Evolutionary conservation across 2,329 filamentous ascomycete genomes (phyloP).

Genomic region (Metarhizium brunneum): DNA sequence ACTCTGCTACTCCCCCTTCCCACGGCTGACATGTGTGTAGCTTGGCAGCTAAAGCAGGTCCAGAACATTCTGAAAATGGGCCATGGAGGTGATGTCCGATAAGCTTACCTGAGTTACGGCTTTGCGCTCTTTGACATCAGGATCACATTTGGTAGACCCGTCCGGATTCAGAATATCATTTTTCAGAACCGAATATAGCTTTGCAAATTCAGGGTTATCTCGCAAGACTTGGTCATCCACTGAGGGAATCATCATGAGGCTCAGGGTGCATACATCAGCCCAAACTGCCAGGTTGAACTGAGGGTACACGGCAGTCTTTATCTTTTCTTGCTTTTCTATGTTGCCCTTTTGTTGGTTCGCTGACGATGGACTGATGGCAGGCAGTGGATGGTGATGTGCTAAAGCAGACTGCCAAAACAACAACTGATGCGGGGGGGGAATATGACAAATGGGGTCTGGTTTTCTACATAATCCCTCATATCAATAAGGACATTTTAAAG

Average conservation of each 20-base stretch:
- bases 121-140: slow-evolving; percentile 39
- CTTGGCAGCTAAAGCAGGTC: not conserved
- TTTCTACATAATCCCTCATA: no score
- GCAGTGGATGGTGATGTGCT: no score
- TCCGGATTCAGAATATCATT: slow-evolving; percentile 45
- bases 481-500: no score
- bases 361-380: no score
- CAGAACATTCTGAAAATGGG: not conserved
- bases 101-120: slow-evolving; percentile 36
- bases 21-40: no score
- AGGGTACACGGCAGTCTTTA: no score
- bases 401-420: no score
- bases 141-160: slow-evolving; percentile 45
- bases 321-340: no score
- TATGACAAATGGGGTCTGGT: no score
- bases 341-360: no score
- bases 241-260: slow-evolving; percentile 43
- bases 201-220: slow-evolving; percentile 51
- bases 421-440: no score
- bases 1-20: no score
- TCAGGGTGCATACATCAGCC: not conserved
- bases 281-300: not conserved
- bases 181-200: slow-evolving; percentile 45
- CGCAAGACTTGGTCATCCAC: slow-evolving; percentile 44
- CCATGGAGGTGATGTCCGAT: not conserved